Evolutionary conservation across 2,329 filamentous ascomycete species (phyloP), one percentile per base, ranked within the genome.

Genomic region (Shiraia sp.): DNA sequence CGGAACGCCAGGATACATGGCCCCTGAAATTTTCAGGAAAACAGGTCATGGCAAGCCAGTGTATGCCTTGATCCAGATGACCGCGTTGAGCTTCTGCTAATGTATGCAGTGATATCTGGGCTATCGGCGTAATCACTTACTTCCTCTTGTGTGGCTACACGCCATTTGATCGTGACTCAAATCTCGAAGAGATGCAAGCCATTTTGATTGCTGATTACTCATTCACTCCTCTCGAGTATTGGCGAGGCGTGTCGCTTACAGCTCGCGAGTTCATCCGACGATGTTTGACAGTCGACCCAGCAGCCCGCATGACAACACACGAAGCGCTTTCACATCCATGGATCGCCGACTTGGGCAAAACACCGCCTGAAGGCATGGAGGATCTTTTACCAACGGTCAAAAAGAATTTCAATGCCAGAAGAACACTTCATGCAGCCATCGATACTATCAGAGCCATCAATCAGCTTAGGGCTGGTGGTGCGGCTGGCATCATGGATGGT

Each of bases 101-200:
- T 31, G 13, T 16, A 31, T 10, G 45, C 51, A 85, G 81, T 38
- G 93, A 99, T 69, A 86, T 99, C 52, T 99, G 93, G 93, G 93
- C 93, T 26, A 90, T 97, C 50, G 93, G 93, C 32, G 93, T 99
- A 30, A 99, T 99, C 65, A 97, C 93, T 23, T 99, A 97, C 76
- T 99, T 99, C 75, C 78, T 99, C 22, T 85, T 99, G 36, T 97
- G 93, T 72, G 93, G 93, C 45, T 97, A 97, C 74, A 99, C 93
- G 1, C 93, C 93, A 10, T 99, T 99, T 69, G 93, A 99, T 72
- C 87, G 93, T 41, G 93, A 97, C 71, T 92, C 85, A 59, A 96
- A 99, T 72, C 85, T 97, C 63, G 93, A 99, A 75, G 93, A 99
- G 75, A 97, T 99, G 92, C 92, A 97, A 75, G 93, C 93, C 58